A percentile compares a stretch with the other conserved stretches of the same genome.
Conservation (phyloP, 2,329 filamentous ascomycete genomes). For the Cyanodermella asteris region DNA sequence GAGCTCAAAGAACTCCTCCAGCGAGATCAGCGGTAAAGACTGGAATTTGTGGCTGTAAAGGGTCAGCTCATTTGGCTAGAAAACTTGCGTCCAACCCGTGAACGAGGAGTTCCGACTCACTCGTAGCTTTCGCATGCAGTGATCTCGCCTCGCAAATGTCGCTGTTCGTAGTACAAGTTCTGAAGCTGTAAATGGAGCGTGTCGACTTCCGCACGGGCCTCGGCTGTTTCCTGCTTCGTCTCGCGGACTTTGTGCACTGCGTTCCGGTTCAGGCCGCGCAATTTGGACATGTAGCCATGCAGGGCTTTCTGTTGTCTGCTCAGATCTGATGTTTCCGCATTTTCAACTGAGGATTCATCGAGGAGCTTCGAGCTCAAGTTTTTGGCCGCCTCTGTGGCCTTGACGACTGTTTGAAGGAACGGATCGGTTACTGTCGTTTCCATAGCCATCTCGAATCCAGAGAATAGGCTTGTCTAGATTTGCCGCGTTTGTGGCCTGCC, state of each 20-base stretch:
- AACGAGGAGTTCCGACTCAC: no score
- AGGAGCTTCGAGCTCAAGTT: conserved; percentile 42
- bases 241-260: conserved; percentile 62
- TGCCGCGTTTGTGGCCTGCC: not conserved
- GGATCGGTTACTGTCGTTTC: conserved; percentile 36
- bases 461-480: not conserved
- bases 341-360: conserved; percentile 31
- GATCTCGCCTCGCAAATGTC: conserved; percentile 78
- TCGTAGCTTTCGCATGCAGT: conserved; percentile 76
- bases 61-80: conserved; percentile 1
- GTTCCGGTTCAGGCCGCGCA: conserved; percentile 64
- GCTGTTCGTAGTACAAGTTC: conserved; percentile 90
- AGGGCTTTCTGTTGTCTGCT: conserved; percentile 62
- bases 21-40: conserved; percentile 61
- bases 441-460: not conserved
- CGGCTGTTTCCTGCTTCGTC: conserved; percentile 68
- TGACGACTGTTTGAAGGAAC: conserved; percentile 43
- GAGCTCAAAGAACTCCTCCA: conserved; percentile 56
- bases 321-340: conserved; percentile 26
- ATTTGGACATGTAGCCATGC: conserved; percentile 53
- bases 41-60: conserved; percentile 57
- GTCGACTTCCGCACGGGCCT: conserved; percentile 79
- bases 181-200: conserved; percentile 77
- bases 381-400: conserved; percentile 51
- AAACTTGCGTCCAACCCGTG: not conserved